A percentile compares a stretch with the other conserved stretches of the same genome.
These are phyloP conservation scores for Xylariales sp. DNA, from an alignment of 2,329 filamentous ascomycete genomes.

Conservation along the genomic window DNA sequence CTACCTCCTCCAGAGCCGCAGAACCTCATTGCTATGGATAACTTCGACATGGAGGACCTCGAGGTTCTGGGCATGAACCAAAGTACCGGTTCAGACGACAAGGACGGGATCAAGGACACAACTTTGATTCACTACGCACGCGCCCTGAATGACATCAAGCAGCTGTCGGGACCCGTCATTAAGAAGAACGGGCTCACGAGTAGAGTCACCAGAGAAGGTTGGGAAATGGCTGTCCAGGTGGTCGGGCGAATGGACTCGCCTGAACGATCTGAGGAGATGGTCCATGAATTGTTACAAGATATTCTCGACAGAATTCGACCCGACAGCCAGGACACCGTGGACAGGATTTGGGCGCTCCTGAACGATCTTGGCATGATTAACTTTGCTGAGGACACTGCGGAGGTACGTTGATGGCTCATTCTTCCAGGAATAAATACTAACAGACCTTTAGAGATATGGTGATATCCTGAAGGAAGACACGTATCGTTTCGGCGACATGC, in stretches of 20 bases:
- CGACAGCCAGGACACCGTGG: slow-evolving; percentile 65
- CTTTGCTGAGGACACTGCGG: slow-evolving; percentile 75
- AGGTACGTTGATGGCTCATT: slow-evolving; percentile 50
- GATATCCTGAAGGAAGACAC: slow-evolving; percentile 69
- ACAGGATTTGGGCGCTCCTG: slow-evolving; percentile 76
- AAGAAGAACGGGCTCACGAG: slow-evolving; percentile 26
- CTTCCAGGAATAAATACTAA: slow-evolving; percentile 18
- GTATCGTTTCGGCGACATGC: slow-evolving; percentile 75
- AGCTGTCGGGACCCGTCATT: slow-evolving; percentile 32
- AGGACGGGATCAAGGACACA: slow-evolving; percentile 70
- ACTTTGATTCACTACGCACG: slow-evolving; percentile 74
- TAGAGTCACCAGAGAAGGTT: slow-evolving; percentile 59
- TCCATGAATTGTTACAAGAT: slow-evolving; percentile 65
- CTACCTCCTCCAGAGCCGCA: slow-evolving; percentile 56
- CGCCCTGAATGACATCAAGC: slow-evolving; percentile 53
- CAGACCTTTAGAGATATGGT: slow-evolving; percentile 69
- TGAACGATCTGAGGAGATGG: slow-evolving; percentile 65
- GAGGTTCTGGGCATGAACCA: slow-evolving; percentile 70
- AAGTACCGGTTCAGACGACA: slow-evolving; percentile 49
- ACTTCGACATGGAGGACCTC: slow-evolving; percentile 77
- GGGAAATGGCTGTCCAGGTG: slow-evolving; percentile 83
- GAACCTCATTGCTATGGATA: slow-evolving; percentile 53
- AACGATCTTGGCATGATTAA: slow-evolving; percentile 72
- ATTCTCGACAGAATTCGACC: slow-evolving; percentile 59
- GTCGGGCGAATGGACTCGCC: slow-evolving; percentile 75